Base-by-base conservation (phyloP, 75 land plant genomes). In the Pinus tabuliformis region DNA sequence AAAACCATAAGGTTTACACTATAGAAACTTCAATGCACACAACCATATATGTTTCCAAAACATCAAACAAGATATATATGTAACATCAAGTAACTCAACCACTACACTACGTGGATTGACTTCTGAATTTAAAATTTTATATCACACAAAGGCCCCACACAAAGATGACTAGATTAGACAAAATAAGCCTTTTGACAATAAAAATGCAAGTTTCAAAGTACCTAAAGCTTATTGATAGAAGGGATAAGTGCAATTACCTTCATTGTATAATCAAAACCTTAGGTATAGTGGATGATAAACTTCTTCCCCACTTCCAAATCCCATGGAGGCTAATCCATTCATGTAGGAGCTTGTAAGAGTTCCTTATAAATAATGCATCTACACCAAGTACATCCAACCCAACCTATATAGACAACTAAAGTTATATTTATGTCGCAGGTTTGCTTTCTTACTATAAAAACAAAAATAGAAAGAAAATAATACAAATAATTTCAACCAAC, bases 241-340 rank as follows among this genome's bases (percentile, higher is more conserved):
- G 39, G n/a, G 17, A n/a, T 54, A 24, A 17, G n/a, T 16, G 42
- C 18, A 26, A 58, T 60, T 73, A 89, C 92, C 92, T 90, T 78
- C 82, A 89, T 78, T 13, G 59, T 82, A 66, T 90, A 90, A 73
- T 90, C 92, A 76, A 91, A 90, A 2, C 92, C 92, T 79, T 90
- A 90, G 33, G 92, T 90, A 74, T 82, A 90, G 75, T 90, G 92
- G 24, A 90, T 80, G 57, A 90, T 89, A 76, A 76, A 87, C 14
- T 54, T 81, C 5, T 85, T 77, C 52, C 86, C 91, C 15, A 85
- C 60, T 24, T 90, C 84, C 64, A 73, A 72, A 62, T 90, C 92
- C 88, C 88, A 90, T 16, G 92, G 92, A 24, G 92, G 92, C 92
- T 90, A 83, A 16, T 62, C 22, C 56, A 39, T 58, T n/a, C 7